Evolutionary conservation across 805 yeast species (phyloP), one percentile per base, ranked within the genome.

Genomic region (Wickerhamiella shivajii): DNA sequence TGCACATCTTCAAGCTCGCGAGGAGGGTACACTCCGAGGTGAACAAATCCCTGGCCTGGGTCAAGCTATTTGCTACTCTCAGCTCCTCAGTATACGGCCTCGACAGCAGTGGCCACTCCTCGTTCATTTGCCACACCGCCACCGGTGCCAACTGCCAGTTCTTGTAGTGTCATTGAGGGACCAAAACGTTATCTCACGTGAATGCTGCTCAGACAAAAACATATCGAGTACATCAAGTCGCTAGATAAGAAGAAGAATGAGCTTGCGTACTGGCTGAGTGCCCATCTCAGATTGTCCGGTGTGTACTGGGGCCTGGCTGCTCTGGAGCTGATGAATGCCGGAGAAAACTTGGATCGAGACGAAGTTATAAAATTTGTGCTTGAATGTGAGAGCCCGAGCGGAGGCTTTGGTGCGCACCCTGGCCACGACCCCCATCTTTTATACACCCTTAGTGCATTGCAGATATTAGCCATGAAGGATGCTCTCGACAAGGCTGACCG

Each of bases 301-400:
- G 64, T 90, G 0, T 90, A 90, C 52, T 90, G 99, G 99, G 97
- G 96, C 0, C 60, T 81, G 3, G 76, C 78, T 12, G 83, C 95
- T 0, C 54, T 85, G 20, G 67, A 68, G 31, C 55, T 77, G 2
- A 50, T 87, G 55, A 62, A 66, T 18, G 60, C 74, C 2, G 55
- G 64, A 21, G 67, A 67, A 10, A 67, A 72, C 0, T 67, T 87
- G 37, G 63, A 73, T n/a, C 60, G 63, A 34, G 56, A 63, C 1
- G 79, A 76, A 5, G 70, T 87, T 10, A 54, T 79, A 2, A 55
- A 61, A n/a, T 90, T 74, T 51, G 79, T 87, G 3, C 35, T 69
- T 45, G 57, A 64, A 10, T 87, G 97, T 50, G 73, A 69, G 53
- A 44, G 46, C 23, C 66, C 45, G 15, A 42, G 50, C 18, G 66